Evolutionary conservation across 2,329 filamentous ascomycete species (phyloP).

Genomic region (Verticillium nonalfalfae): DNA sequence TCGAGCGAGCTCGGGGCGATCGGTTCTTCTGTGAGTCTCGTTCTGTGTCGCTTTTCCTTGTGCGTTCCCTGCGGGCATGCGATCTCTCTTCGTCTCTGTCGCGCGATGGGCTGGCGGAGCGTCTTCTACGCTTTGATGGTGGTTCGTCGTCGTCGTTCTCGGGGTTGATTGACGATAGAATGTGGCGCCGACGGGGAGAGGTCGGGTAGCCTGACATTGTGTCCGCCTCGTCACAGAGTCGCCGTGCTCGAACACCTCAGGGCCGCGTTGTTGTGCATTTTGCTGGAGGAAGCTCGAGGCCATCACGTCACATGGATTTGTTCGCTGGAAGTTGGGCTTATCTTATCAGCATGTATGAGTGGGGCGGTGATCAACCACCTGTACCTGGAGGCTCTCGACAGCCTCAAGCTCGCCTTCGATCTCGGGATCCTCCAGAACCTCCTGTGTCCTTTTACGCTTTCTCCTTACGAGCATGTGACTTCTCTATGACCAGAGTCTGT

Average conservation of each 20-base stretch:
- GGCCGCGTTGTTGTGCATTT: background rate
- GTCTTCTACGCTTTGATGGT: background rate
- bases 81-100: background rate
- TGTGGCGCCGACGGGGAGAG: conserved; percentile 37
- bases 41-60: background rate
- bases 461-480: too few relatives aligned
- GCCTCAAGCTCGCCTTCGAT: background rate
- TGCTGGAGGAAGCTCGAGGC: background rate
- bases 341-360: background rate
- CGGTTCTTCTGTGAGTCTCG: background rate
- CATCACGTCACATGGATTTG: background rate
- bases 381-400: background rate
- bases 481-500: too few relatives aligned
- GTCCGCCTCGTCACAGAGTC: conserved; percentile 2
- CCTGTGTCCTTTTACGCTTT: too few relatives aligned
- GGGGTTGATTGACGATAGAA: conserved; percentile 42
- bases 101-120: background rate
- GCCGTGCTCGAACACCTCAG: background rate
- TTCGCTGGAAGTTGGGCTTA: background rate
- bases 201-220: conserved; percentile 24
- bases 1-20: background rate
- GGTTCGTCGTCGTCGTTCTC: conserved; percentile 8
- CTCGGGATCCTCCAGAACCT: too few relatives aligned
- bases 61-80: background rate
- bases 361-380: background rate